Evolutionary conservation across 805 yeast species (phyloP), one percentile per base, ranked within the genome.

Genomic region (Sugiyamaella chiloensis): DNA sequence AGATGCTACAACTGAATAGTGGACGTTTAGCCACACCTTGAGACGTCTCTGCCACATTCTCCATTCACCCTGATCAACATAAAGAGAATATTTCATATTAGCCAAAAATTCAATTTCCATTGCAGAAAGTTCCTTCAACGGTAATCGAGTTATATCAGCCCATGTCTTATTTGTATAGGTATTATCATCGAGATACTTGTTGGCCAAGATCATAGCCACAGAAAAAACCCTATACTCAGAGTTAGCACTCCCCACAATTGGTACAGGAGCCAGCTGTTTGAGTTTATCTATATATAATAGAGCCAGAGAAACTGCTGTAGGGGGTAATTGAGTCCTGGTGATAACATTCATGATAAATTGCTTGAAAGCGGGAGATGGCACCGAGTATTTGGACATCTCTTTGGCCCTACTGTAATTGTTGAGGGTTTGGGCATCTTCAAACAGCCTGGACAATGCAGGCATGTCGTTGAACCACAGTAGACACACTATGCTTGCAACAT

Each of bases 141-240:
- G 66, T 55, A 90, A 74, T 26, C 88, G 87, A 9, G 96, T 84
- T 26, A 96, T 95, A 49, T 85, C 87, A 16, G 91, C 77, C 97
- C 97, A 90, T 1, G 96, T 85, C 61, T 80, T 78, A 66, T 88
- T 89, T 53, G 95, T 86, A 62, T 88, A 90, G 32, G 96, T 90
- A 64, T 88, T 87, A 68, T 90, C 97, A 67, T 90, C 96, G 58
- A 87, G 85, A 61, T 86, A 86, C 68, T 90, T 90, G 71, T 90
- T 90, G 35, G 96, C 93, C 54, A 88, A 71, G 45, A 90, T 79
- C 43, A 90, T 72, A 0, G 91, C 76, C 9, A 83, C 71, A 32
- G 83, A 78, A 40, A 87, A 62, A 11, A 64, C 58, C 9, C 69
- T 54, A 49, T 60, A 65, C 51, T 67, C 71, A 30, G 67, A 60